phyloP scores from a whole-genome alignment of 768 basidiomycete species.

The Tulasnella sp. region DNA sequence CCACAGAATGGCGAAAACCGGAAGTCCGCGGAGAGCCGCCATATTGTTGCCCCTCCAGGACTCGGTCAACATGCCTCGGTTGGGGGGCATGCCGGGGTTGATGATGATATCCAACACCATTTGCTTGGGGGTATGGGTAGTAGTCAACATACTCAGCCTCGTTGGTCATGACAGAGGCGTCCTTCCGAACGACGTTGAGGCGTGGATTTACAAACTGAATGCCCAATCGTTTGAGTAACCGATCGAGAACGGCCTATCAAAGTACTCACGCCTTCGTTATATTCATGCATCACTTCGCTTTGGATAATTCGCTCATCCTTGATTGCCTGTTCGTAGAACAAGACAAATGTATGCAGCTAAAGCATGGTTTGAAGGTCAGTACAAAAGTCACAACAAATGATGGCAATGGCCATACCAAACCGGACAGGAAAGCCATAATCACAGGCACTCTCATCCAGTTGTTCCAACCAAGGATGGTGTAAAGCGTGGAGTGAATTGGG shows the following conservation, averaged over 20 bases:
- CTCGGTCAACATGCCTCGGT: neutral
- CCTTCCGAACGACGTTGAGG: slow-evolving; percentile 66
- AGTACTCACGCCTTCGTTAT: slow-evolving; percentile 64
- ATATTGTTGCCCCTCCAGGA: neutral
- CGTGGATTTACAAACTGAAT: slow-evolving; percentile 81
- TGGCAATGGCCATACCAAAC: slow-evolving; percentile 49
- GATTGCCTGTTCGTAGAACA: slow-evolving; percentile 58
- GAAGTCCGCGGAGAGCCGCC: slow-evolving; percentile 14
- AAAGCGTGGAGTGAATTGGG: slow-evolving; percentile 65
- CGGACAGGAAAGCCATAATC: slow-evolving; percentile 63
- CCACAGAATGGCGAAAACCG: slow-evolving; percentile 18
- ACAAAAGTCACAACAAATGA: neutral
- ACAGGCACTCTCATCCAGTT: slow-evolving; percentile 72
- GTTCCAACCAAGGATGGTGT: slow-evolving; percentile 46
- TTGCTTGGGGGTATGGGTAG: neutral
- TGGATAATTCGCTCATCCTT: slow-evolving; percentile 74
- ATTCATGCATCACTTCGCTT: slow-evolving; percentile 78
- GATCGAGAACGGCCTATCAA: neutral
- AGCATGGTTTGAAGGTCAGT: neutral
- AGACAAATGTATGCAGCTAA: slow-evolving; percentile 50
- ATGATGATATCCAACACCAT: neutral
- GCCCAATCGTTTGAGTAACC: neutral
- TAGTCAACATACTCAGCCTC: slow-evolving; percentile 63
- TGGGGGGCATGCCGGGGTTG: neutral
- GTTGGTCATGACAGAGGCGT: slow-evolving; percentile 82